Percentiles rank a stretch among this genome's conserved stretches.
Evolutionary conservation across 176 grass and related monocot species (phyloP).

Genomic region (Chrysopogon serrulatus): DNA sequence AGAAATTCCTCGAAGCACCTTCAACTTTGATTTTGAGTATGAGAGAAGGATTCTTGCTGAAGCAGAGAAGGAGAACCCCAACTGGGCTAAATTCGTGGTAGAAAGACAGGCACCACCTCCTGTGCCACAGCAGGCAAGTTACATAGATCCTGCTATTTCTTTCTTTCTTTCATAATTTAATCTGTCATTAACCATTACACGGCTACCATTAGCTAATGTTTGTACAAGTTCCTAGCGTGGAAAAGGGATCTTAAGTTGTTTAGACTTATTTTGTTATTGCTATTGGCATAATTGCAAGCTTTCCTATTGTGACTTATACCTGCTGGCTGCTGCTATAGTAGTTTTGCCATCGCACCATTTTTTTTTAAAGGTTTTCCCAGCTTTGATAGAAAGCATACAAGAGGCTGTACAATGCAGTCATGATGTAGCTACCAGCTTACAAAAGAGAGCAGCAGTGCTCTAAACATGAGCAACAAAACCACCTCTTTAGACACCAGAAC

Average conservation of each 20-base stretch:
- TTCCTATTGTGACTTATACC: not conserved
- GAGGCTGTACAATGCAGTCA: not conserved
- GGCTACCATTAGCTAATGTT: not conserved
- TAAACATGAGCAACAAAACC: not conserved
- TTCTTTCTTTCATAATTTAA: not conserved
- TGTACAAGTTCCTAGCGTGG: not conserved
- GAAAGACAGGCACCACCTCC: conserved; percentile 45
- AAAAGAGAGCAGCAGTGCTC: not conserved
- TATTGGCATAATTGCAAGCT: not conserved
- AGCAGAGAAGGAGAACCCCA: conserved; percentile 83
- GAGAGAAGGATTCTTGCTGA: conserved; percentile 90
- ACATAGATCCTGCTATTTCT: conserved; percentile 13
- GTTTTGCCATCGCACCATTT: not conserved
- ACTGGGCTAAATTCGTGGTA: conserved; percentile 69
- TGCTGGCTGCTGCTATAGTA: not conserved
- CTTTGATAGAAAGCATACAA: not conserved
- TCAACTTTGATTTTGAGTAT: conserved; percentile 94
- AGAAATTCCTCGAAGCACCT: conserved; percentile 74
- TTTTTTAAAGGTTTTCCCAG: not conserved
- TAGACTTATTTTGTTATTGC: not conserved
- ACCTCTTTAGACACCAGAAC: not conserved
- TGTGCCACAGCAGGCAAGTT: conserved; percentile 21
- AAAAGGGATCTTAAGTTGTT: not conserved
- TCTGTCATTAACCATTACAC: not conserved
- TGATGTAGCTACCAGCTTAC: not conserved